Conservation (phyloP, 495 filamentous ascomycete species). For the Astrocystis sublimbata region DNA sequence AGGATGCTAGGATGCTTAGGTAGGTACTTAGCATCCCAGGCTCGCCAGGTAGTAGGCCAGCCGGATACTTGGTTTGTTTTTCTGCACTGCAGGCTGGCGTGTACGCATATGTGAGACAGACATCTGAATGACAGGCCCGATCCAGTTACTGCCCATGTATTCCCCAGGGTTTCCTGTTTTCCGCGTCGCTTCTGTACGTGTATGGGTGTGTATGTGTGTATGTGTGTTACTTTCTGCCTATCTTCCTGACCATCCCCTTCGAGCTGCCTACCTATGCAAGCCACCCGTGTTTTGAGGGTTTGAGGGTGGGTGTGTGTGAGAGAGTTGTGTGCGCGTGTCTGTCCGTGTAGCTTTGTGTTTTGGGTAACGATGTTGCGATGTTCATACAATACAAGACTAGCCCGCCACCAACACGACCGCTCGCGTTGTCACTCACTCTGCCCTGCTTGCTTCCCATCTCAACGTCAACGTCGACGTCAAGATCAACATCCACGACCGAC, state of each 20-base stretch:
- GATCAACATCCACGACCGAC: no score
- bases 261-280: background rate
- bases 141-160: conserved; percentile 11
- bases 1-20: no score
- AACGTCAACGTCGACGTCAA: no score
- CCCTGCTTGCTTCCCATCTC: conserved; percentile 5
- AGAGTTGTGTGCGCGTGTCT: background rate
- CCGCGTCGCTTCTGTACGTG: background rate
- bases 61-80: no score
- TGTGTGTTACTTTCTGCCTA: background rate
- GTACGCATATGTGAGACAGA: conserved; percentile 10
- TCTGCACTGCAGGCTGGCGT: no score
- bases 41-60: conserved; percentile 7
- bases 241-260: background rate
- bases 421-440: background rate
- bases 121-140: background rate
- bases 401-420: conserved; percentile 13
- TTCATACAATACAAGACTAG: conserved; percentile 14
- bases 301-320: background rate
- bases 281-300: background rate
- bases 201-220: background rate
- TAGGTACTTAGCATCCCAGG: no score
- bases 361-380: conserved; percentile 19
- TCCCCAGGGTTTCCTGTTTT: conserved; percentile 5
- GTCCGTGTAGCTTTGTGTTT: conserved; percentile 7